Evolutionary conservation across 78 protist genomes (phyloP), one percentile per base, ranked within the genome.

Genomic region (Dictyostelium capitatum): DNA sequence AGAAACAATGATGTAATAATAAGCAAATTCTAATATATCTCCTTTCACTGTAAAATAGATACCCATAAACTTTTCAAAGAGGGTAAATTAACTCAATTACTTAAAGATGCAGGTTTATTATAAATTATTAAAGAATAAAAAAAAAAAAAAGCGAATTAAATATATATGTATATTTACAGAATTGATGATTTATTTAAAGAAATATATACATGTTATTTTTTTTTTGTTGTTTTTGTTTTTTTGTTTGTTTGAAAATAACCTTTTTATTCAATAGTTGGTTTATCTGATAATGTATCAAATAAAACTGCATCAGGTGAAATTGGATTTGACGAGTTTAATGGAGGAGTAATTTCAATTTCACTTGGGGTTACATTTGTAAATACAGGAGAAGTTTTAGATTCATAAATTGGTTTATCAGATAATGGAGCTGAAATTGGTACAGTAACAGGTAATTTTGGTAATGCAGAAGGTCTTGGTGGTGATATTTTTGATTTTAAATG

Each of bases 11-110:
- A 0, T 20, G 9, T 50, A 9, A 50, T 51, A 10, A 2, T 8
- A 14, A 51, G n/a, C 7, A 51, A 51, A 6, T n/a, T n/a, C n/a
- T n/a, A n/a, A 28, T 79, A 6, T 62, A 19, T 80, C 19, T 41
- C 19, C 41, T 19, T 62, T 7, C 1, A 19, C 1, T 57, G 6
- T 15, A 47, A 46, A 8, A 4, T 30, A 83, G 90, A 46, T 37
- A 84, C 91, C 6, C 62, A 74, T 5, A 28, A 28, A 54, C 30
- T 84, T 48, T 37, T 73, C 32, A 41, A 56, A 5, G 32, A 84
- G 28, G 82, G 82, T 15, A 37, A 74, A 25, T 25, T 84, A 17
- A 64, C 74, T 12, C 91, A 57, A n/a, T 74, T 84, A 57, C 28
- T 84, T 47, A 62, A 82, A 28, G 75, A 59, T 11, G 84, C 84